Conservation (phyloP, 257 asterid genomes). For the Solanum peruvianum region DNA sequence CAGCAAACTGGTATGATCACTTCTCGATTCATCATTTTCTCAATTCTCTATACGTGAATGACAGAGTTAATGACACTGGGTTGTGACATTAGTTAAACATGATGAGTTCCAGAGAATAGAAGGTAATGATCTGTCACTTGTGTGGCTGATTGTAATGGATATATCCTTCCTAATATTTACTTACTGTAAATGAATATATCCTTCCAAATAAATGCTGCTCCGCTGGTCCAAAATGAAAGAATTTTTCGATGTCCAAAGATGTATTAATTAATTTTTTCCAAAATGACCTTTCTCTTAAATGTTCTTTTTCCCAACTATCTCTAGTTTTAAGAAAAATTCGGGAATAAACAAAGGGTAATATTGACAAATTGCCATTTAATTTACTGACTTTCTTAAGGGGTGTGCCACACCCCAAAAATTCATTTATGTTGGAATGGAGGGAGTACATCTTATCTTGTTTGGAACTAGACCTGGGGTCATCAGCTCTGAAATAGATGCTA, state of each 20-base stretch:
- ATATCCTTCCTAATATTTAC: not conserved
- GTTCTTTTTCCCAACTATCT: not conserved
- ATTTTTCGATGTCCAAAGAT: not conserved
- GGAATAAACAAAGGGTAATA: not conserved
- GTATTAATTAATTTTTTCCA: not conserved
- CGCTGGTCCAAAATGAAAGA: not conserved
- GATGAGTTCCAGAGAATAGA: not conserved
- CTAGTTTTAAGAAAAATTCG: not conserved
- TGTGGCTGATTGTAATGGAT: not conserved
- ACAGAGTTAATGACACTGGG: not conserved
- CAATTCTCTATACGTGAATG: not conserved
- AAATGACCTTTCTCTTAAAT: not conserved
- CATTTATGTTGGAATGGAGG: not conserved
- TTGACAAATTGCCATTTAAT: not conserved
- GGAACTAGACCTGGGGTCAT: not conserved
- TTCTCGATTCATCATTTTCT: not conserved
- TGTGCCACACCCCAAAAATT: not conserved
- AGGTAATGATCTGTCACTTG: not conserved
- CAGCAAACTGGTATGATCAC: constrained; percentile 53
- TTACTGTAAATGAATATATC: not conserved
- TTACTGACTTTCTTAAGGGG: not conserved
- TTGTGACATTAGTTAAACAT: not conserved
- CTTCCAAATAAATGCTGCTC: not conserved
- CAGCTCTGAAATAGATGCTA: not conserved
- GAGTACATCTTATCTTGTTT: not conserved